Evolutionary conservation across 768 basidiomycete species (phyloP).

Genomic region (Amanita polypyramis): DNA sequence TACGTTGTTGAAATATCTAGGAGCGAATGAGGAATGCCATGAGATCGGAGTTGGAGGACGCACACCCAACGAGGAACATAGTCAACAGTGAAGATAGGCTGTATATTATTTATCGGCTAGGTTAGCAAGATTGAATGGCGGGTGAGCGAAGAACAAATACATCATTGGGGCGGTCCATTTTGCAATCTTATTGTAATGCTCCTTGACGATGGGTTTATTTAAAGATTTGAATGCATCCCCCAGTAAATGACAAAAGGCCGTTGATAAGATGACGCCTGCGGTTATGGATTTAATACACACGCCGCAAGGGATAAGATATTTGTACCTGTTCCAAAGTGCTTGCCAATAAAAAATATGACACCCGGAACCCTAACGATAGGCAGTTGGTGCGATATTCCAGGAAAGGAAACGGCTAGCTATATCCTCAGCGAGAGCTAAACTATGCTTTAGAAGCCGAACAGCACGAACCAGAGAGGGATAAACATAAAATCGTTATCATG

Average conservation of each 20-base stretch:
- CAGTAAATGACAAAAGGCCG: constrained; percentile 73
- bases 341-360: constrained; percentile 72
- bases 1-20: constrained; percentile 67
- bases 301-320: not conserved
- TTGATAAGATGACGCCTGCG: constrained; percentile 71
- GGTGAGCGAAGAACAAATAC: constrained; percentile 31
- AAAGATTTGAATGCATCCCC: constrained; percentile 67
- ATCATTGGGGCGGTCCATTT: constrained; percentile 63
- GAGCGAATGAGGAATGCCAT: not conserved
- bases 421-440: not conserved
- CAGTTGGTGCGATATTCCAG: constrained; percentile 46
- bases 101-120: not conserved
- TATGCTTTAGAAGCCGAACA: not conserved
- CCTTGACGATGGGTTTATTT: constrained; percentile 31
- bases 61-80: constrained; percentile 79
- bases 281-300: not conserved
- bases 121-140: not conserved
- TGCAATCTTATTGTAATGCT: constrained; percentile 36
- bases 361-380: constrained; percentile 50
- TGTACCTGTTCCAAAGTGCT: constrained; percentile 73
- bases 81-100: constrained; percentile 55
- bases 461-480: constrained; percentile 54
- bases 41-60: constrained; percentile 15
- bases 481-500: constrained; percentile 42
- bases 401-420: constrained; percentile 57